Evolutionary conservation across 2,329 filamentous ascomycete genomes (phyloP), one percentile per base, ranked within the genome.

Genomic region (Aureobasidium musti): DNA sequence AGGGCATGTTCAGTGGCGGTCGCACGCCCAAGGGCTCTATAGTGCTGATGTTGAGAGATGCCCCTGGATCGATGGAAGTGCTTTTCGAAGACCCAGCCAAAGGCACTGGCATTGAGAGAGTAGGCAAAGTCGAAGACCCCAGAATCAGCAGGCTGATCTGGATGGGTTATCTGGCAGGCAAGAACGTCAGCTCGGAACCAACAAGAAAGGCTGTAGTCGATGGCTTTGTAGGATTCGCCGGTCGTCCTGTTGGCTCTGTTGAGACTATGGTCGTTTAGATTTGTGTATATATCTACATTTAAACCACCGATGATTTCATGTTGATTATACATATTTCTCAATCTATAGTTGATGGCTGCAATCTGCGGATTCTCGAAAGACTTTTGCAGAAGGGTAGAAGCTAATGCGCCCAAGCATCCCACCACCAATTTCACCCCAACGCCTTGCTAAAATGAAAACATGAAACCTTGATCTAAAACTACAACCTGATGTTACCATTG

Each of bases 91-190:
- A 84, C 53, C 76, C 80, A 67, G 83, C 86, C 69, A 82, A 76
- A 5, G 73, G 76, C 65, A 82, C 82, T 43, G 78, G 79, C 17
- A 73, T 77, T 69, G 70, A 71, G 54, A 70, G 63, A 47, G 76
- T 98, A 71, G 95, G 95, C 1, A 80, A 83, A 0, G 87, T 98
- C 0, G 73, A 78, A 0, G 95, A 98, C 74, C 91, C 95, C 80
- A 83, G 94, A 64, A 82, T 99, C 14, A 89, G 90, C 66, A 86
- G 91, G 67, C 80, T 94, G 68, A 80, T 98, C 26, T 98, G 94
- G 94, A 79, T 97, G 75, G 90, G 93, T 71, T 99, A 97, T 78
- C 81, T 99, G 37, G 91, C 87, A 5, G 95, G 95, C 0, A 90
- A 87, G 76, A 92, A 88, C 73, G 92, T 97, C 11, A 92, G 92